Conservation (phyloP, 1,284 basidiomycete genomes). For the Microbotryum scabiosae region DNA sequence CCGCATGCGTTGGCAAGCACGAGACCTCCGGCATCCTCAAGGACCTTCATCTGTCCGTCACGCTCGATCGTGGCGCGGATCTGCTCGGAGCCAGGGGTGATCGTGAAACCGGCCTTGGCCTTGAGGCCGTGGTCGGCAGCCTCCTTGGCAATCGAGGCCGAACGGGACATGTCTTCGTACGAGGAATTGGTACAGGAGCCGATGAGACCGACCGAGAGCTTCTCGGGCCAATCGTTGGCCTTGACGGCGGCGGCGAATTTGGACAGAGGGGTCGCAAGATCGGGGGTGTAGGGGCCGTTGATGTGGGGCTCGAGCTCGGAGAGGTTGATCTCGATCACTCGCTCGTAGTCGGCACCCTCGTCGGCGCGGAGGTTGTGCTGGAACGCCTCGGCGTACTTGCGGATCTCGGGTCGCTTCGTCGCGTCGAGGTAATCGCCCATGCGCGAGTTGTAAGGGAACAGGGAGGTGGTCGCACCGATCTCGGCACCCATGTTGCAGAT, state of each 20-base stretch:
- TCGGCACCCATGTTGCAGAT: constrained; percentile 99
- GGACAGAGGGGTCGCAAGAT: constrained; percentile 91
- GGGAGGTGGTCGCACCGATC: constrained; percentile 95
- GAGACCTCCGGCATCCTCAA: constrained; percentile 80
- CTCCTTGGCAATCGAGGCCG: constrained; percentile 85
- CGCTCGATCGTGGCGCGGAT: constrained; percentile 95
- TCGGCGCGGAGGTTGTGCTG: constrained; percentile 87
- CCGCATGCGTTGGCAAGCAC: constrained; percentile 98
- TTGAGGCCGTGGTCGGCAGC: constrained; percentile 77
- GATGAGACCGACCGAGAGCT: constrained; percentile 95
- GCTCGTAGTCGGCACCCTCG: constrained; percentile 85
- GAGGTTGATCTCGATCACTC: constrained; percentile 88
- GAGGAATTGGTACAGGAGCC: constrained; percentile 99
- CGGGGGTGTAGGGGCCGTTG: constrained; percentile 97
- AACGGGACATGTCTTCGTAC: constrained; percentile 99
- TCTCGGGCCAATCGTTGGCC: constrained; percentile 93
- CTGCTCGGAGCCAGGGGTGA: constrained; percentile 97
- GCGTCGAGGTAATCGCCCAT: constrained; percentile 90
- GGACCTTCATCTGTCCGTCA: constrained; percentile 82
- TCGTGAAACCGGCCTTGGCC: constrained; percentile 89
- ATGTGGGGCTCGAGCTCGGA: constrained; percentile 96
- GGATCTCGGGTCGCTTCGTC: constrained; percentile 82
- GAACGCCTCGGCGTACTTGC: constrained; percentile 82
- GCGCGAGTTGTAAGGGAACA: constrained; percentile 97
- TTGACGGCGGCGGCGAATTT: constrained; percentile 86